Evolutionary conservation across 306 rosid genomes (phyloP).

Genomic region (Lathyrus oleraceus): DNA sequence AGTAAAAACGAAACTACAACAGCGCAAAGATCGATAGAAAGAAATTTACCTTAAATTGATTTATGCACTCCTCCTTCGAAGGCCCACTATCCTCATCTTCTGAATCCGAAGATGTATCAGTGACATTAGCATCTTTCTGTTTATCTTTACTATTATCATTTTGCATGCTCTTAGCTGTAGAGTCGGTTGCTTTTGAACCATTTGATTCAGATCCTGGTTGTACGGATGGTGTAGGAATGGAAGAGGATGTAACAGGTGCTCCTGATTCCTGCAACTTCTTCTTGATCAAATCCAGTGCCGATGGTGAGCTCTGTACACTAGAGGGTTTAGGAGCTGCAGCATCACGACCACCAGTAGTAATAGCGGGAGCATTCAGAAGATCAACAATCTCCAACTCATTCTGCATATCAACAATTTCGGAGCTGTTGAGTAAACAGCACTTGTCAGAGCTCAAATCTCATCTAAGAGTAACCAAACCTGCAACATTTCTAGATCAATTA

Average conservation of each 20-base stretch:
- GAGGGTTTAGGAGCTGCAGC: constrained; percentile 68
- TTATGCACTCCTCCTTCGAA: constrained; percentile 81
- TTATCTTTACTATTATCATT: constrained; percentile 73
- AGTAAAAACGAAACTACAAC: constrained; percentile 18
- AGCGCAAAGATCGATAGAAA: constrained; percentile 26
- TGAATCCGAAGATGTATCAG: constrained; percentile 93
- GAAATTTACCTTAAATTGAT: constrained; percentile 77
- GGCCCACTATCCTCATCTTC: constrained; percentile 88
- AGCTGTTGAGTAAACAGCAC: too few relatives aligned
- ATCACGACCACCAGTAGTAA: constrained; percentile 92
- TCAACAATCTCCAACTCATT: too few relatives aligned
- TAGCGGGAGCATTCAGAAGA: constrained; percentile 87
- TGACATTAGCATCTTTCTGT: constrained; percentile 65
- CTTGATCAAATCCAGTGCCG: constrained; percentile 91
- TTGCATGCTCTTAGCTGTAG: constrained; percentile 60
- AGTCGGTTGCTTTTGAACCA: constrained; percentile 70
- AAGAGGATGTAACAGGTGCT: constrained; percentile 70
- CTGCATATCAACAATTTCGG: too few relatives aligned
- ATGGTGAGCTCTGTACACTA: constrained; percentile 60
- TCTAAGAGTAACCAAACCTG: too few relatives aligned
- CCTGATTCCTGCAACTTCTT: constrained; percentile 95
- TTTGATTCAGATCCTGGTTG: constrained; percentile 61
- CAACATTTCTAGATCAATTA: too few relatives aligned
- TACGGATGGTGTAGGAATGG: constrained; percentile 54
- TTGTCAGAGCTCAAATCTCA: too few relatives aligned